Percentiles rank a stretch among this genome's conserved stretches.
Conservation (phyloP, 2,329 filamentous ascomycete species). For the Alternaria brassicicola region DNA sequence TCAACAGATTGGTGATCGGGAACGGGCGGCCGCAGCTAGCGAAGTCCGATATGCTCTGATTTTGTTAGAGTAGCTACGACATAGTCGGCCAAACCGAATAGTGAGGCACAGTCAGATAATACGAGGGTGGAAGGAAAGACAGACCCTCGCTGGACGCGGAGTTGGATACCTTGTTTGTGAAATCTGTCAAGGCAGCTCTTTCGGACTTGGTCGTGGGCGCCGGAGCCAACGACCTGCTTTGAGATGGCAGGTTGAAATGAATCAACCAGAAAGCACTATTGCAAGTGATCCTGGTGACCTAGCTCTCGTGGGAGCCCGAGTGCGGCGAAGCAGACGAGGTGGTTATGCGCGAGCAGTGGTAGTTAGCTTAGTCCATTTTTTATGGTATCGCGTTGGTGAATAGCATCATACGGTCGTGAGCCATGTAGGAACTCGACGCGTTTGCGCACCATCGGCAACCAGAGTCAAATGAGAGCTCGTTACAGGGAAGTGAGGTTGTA, state of each 20-base stretch:
- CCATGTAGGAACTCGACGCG: not conserved
- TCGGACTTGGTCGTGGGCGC: not conserved
- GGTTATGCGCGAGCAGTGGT: not conserved
- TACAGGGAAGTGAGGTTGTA: not conserved
- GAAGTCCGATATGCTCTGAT: conserved; percentile 18
- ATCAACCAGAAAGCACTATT: not conserved
- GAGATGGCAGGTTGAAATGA: not conserved
- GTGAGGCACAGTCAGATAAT: not conserved
- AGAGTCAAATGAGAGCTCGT: not conserved
- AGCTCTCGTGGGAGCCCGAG: not conserved
- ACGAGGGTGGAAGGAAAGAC: not conserved
- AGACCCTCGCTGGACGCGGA: not conserved
- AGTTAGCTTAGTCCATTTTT: not conserved
- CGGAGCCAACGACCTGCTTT: not conserved
- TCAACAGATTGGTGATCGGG: conserved; percentile 7
- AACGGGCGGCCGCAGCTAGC: conserved; percentile 11
- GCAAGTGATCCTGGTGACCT: not conserved
- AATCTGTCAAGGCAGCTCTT: not conserved
- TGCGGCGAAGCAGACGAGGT: not conserved
- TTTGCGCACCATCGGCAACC: not conserved
- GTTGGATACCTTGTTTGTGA: not conserved
- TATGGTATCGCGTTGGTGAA: not conserved
- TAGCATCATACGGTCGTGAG: not conserved
- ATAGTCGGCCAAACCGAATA: not conserved
- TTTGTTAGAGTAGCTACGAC: not conserved